Evolutionary conservation across 768 basidiomycete genomes (phyloP), one percentile per base, ranked within the genome.

Genomic region (Hortiboletus campestris): DNA sequence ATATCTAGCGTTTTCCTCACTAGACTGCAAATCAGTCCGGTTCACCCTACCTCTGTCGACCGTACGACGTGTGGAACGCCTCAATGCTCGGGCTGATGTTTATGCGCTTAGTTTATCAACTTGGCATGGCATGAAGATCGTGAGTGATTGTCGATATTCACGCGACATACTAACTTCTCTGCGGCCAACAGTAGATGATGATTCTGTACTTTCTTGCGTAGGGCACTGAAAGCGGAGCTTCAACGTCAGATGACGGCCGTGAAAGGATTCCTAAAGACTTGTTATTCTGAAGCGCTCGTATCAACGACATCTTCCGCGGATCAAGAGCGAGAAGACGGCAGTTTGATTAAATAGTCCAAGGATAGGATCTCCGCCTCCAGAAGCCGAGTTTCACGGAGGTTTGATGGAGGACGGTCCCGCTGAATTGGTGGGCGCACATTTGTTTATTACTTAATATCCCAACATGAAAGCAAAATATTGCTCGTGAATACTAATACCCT

Each of bases 51-150:
- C 97, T 31, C 80, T 99, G 41, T 93, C 88, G 50, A 94, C 94
- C 6, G 85, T 99, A 62, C 84, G 97, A 49, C 79, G 97, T 52
- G 97, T 99, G 20, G 97, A 99, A 73, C 78, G 94, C 45, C 80
- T 98, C 50, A 97, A 95, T 70, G 89, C 94, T 12, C 84, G 94
- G 14, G 90, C 94, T 29, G 97, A 96, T 6, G 88, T 97, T 35
- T 98, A 98, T 69, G 95, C 96, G n/a, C 81, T 99, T 31, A 94
- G 93, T 64, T 75, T 98, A 19, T 82, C 86, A n/a, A 84, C 91
- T 49, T 98, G 94, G 91, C 94, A 98, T 69, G 88, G 91, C 35
- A 83, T 91, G 77, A 89, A 96, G 76, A 89, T 98, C 62, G 95
- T 96, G 64, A 52, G 71, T 60, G 19, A 22, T 54, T 29, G 20